Percentiles rank a stretch among this genome's conserved stretches.
These are phyloP conservation scores for Backusella luteola DNA, from an alignment of 192 early-diverging fungal species.

Conservation along the genomic window DNA sequence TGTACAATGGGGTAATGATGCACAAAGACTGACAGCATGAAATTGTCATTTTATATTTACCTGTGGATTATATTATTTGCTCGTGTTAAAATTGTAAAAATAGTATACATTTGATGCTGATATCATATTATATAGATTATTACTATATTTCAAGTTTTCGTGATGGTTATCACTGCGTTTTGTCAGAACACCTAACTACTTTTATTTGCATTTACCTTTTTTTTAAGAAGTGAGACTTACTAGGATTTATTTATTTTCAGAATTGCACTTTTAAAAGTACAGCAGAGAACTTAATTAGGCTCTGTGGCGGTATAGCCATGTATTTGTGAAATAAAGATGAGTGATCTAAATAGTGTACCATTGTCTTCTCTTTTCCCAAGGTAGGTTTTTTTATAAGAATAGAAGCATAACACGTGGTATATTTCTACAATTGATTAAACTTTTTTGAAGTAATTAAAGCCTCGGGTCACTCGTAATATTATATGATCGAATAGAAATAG, in stretches of 20 bases:
- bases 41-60: not conserved
- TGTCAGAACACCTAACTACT: not conserved
- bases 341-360: not conserved
- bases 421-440: not conserved
- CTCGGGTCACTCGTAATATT: not conserved
- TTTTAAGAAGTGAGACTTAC: not conserved
- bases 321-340: not conserved
- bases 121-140: not conserved
- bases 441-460: constrained; percentile 4
- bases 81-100: not conserved
- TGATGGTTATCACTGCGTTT: not conserved
- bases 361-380: not conserved
- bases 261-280: not conserved
- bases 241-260: not conserved
- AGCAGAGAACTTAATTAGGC: not conserved
- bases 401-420: not conserved
- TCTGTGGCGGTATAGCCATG: not conserved
- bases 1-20: not conserved
- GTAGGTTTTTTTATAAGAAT: not conserved
- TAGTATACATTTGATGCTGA: not conserved
- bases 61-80: not conserved
- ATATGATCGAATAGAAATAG: not conserved
- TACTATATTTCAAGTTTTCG: not conserved
- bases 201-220: not conserved
- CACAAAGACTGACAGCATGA: not conserved